Evolutionary conservation across 2,329 filamentous ascomycete species (phyloP).

Genomic region (Thielaviopsis ethacetica): DNA sequence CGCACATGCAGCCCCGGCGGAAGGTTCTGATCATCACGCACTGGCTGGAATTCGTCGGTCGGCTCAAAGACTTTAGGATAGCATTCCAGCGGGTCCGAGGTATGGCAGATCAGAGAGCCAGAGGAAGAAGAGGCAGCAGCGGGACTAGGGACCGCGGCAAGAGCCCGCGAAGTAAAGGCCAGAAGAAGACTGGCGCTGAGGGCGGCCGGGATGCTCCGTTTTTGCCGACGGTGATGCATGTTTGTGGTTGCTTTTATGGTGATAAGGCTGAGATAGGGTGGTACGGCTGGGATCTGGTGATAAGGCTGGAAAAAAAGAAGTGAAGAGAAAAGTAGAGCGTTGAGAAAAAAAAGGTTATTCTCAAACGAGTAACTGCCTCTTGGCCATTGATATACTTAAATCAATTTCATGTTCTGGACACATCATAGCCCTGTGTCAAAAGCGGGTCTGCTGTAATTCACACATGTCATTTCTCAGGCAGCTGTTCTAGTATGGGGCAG

Average conservation of each 20-base stretch:
- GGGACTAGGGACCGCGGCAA: background rate
- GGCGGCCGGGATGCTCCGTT: background rate
- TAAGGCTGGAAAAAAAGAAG: background rate
- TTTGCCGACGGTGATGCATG: background rate
- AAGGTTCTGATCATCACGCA: conserved; percentile 48
- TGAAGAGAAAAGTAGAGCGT: background rate
- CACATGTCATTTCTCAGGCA: background rate
- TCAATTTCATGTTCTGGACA: background rate
- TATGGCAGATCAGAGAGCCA: conserved; percentile 43
- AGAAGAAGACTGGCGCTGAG: background rate
- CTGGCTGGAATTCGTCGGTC: conserved; percentile 46
- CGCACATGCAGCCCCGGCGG: conserved; percentile 50
- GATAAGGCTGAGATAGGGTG: background rate
- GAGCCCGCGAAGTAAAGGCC: background rate
- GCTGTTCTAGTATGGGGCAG: background rate
- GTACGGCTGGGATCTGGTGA: too few species aligned
- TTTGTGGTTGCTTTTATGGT: background rate
- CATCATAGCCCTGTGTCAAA: background rate
- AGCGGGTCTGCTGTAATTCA: background rate
- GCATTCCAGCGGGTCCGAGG: conserved; percentile 41
- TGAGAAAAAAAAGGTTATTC: background rate
- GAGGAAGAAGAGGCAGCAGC: conserved; percentile 1
- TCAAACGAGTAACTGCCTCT: background rate
- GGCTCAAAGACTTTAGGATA: conserved; percentile 49
- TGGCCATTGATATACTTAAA: background rate